Conservation (phyloP, 805 yeast genomes). For the Spathaspora boniae region DNA sequence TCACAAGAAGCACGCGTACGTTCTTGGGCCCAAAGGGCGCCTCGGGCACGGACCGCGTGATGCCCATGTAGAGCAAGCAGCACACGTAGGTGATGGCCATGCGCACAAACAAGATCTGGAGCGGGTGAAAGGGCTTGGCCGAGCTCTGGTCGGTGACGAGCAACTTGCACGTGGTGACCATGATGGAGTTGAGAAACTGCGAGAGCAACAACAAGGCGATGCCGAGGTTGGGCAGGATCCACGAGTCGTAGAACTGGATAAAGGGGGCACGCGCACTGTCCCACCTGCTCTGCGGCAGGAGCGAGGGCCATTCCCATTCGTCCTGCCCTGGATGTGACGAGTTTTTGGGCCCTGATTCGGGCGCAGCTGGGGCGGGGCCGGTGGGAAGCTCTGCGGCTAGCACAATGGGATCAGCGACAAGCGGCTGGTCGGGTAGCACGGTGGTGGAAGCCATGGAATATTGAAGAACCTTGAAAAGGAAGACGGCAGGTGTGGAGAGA, state of each 20-base stretch:
- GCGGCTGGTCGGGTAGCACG: constrained; percentile 5
- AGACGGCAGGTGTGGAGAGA: too few relatives aligned
- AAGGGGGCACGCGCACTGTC: too few relatives aligned
- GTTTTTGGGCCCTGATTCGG: too few relatives aligned
- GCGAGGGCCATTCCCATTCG: too few relatives aligned
- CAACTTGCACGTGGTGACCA: constrained; percentile 75
- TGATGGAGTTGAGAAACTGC: constrained; percentile 71
- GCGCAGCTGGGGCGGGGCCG: too few relatives aligned
- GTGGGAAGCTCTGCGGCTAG: too few relatives aligned
- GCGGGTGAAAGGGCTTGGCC: constrained; percentile 62
- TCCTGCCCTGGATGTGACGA: too few relatives aligned
- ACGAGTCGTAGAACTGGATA: constrained; percentile 2
- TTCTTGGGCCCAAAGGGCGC: constrained; percentile 70
- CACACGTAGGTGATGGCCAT: constrained; percentile 68
- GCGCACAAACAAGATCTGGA: constrained; percentile 73
- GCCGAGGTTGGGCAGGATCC: constrained; percentile 46
- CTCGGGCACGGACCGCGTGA: constrained; percentile 47
- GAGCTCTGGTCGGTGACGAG: constrained; percentile 63
- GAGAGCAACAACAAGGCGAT: constrained; percentile 54
- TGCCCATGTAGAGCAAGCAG: constrained; percentile 54
- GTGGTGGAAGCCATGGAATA: too few relatives aligned
- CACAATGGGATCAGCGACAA: constrained; percentile 8
- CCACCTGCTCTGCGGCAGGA: too few relatives aligned
- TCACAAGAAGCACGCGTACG: constrained; percentile 48
- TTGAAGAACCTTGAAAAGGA: too few relatives aligned